Conservation (phyloP, 768 basidiomycete species). For the Podaxis pistillaris region DNA sequence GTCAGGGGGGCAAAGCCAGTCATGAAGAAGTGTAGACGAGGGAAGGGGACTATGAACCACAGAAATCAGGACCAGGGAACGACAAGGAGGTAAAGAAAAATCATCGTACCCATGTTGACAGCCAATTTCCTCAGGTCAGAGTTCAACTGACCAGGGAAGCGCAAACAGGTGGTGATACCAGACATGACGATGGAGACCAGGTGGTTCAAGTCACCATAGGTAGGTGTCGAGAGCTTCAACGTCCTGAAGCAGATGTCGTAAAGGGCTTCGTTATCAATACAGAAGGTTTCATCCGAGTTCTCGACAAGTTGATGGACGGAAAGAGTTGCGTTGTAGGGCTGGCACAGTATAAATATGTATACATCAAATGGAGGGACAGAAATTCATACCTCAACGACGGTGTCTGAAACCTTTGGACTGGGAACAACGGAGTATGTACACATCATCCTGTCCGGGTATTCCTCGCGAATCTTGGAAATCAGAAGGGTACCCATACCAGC, state of each 20-base stretch:
- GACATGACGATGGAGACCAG: conserved; percentile 98
- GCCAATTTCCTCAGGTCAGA: conserved; percentile 97
- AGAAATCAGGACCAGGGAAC: background rate
- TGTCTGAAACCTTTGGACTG: conserved; percentile 96
- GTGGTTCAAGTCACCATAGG: conserved; percentile 97
- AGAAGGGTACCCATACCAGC: conserved; percentile 99
- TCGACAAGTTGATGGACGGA: conserved; percentile 99
- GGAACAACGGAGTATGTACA: conserved; percentile 99
- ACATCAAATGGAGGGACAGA: background rate
- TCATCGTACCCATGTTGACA: conserved; percentile 90
- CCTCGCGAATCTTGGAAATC: conserved; percentile 98
- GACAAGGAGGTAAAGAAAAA: background rate
- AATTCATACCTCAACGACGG: conserved; percentile 82
- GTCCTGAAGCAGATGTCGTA: conserved; percentile 99
- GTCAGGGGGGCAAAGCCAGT: conserved; percentile 95
- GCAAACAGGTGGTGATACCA: conserved; percentile 96
- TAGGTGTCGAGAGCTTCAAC: conserved; percentile 92
- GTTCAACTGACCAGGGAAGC: conserved; percentile 99
- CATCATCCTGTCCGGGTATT: conserved; percentile 99
- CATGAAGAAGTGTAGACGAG: conserved; percentile 99
- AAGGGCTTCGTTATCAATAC: conserved; percentile 98
- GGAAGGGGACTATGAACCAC: conserved; percentile 79
- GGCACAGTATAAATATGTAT: conserved; percentile 1
- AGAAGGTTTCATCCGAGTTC: conserved; percentile 99
- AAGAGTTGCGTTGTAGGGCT: conserved; percentile 98